A percentile compares a stretch with the other conserved stretches of the same genome.
phyloP scores from a whole-genome alignment of 1,284 basidiomycete species.

The Tremellales sp. region DNA sequence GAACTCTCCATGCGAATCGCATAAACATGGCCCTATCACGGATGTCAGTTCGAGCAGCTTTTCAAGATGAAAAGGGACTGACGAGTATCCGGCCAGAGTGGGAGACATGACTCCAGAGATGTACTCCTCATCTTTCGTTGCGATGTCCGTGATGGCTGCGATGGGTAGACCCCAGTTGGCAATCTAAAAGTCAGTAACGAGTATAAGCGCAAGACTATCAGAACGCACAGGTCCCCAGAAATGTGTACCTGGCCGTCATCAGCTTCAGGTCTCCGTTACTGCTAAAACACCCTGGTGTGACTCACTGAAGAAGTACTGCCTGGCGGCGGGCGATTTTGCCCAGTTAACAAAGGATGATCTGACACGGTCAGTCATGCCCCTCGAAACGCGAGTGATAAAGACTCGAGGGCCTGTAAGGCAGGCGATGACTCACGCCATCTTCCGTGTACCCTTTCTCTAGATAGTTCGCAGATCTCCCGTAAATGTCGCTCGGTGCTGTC shows the following conservation, averaged over 20 bases:
- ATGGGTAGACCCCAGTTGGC: slow-evolving; percentile 97
- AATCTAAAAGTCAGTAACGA: slow-evolving; percentile 54
- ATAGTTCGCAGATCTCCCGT: too few relatives aligned
- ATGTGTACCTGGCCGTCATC: slow-evolving; percentile 67
- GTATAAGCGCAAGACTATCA: not conserved
- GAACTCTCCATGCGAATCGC: slow-evolving; percentile 93
- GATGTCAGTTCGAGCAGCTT: not conserved
- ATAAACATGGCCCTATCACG: slow-evolving; percentile 79
- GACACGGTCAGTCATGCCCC: too few relatives aligned
- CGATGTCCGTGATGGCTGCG: slow-evolving; percentile 81
- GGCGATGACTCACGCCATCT: too few relatives aligned
- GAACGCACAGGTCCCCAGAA: slow-evolving; percentile 85
- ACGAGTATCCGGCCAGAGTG: slow-evolving; percentile 86
- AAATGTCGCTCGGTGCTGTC: too few relatives aligned
- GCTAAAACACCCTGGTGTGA: slow-evolving; percentile 17
- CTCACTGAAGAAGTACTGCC: slow-evolving; percentile 91
- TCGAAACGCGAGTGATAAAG: too few relatives aligned
- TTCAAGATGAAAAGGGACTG: slow-evolving; percentile 48
- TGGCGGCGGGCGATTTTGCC: slow-evolving; percentile 79
- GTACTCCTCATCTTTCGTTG: slow-evolving; percentile 80
- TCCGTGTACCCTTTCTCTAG: too few relatives aligned
- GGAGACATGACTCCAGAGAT: slow-evolving; percentile 93
- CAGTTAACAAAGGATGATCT: slow-evolving; percentile 69
- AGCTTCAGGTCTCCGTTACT: not conserved
- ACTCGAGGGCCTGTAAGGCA: too few relatives aligned